phyloP scores from a whole-genome alignment of 805 yeast species.

The Metschnikowia vanudenii region DNA sequence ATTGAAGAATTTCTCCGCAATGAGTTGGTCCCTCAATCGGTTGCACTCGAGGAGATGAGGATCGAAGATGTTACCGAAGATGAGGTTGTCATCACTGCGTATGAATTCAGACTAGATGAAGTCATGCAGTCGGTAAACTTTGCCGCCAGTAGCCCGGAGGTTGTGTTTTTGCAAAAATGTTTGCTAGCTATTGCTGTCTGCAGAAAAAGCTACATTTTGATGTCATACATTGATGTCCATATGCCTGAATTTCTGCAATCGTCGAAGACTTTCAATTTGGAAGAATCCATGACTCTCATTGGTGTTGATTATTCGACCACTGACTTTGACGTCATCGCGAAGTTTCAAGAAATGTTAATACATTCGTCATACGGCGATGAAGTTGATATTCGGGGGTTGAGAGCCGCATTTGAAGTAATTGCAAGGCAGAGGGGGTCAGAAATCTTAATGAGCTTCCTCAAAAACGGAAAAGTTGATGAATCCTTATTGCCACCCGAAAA shows the following conservation, averaged over 20 bases:
- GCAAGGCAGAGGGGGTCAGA: conserved; percentile 56
- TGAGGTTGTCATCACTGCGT: conserved; percentile 74
- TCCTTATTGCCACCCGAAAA: conserved; percentile 56
- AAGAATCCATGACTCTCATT: conserved; percentile 46
- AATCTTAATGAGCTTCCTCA: conserved; percentile 54
- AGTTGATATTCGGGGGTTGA: conserved; percentile 52
- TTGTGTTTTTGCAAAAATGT: conserved; percentile 49
- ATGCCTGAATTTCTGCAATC: conserved; percentile 31
- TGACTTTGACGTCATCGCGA: conserved; percentile 55
- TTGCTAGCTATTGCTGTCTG: conserved; percentile 58
- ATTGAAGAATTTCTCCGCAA: conserved; percentile 25
- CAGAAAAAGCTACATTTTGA: conserved; percentile 55
- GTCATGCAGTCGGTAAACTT: conserved; percentile 31
- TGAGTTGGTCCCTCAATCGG: conserved; percentile 34
- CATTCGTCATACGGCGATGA: conserved; percentile 21
- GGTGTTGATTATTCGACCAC: conserved; percentile 51
- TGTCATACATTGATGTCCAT: conserved; percentile 51
- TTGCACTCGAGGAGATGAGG: conserved; percentile 37
- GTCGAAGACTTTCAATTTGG: conserved; percentile 22
- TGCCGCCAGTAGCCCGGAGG: conserved; percentile 32
- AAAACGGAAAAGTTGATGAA: conserved; percentile 62
- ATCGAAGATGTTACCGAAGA: conserved; percentile 46
- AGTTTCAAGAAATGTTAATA: conserved; percentile 44
- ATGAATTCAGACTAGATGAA: conserved; percentile 61
- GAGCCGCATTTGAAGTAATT: conserved; percentile 56